Percentiles rank a stretch among this genome's conserved stretches.
phyloP scores from a whole-genome alignment of 2,329 filamentous ascomycete genomes.

The Herpotrichia juniperi region DNA sequence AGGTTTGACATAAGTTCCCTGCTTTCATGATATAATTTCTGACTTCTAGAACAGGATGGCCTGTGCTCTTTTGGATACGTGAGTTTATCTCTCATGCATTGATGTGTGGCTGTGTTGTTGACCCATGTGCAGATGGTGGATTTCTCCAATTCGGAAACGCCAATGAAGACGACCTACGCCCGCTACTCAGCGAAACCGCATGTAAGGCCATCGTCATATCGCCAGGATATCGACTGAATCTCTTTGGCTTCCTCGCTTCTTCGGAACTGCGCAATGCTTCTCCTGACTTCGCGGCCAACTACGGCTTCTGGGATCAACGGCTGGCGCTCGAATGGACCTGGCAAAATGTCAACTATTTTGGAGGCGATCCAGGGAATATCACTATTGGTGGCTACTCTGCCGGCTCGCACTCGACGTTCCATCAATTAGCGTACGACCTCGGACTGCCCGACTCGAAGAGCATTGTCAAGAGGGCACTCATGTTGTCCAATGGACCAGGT shows the following conservation, averaged over 20 bases:
- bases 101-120: neutral
- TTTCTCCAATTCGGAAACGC: constrained; percentile 63
- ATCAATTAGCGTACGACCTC: constrained; percentile 64
- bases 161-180: constrained; percentile 53
- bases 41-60: constrained; percentile 53
- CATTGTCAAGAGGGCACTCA: constrained; percentile 58
- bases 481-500: constrained; percentile 61
- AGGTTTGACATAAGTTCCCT: constrained; percentile 22
- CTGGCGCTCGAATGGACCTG: constrained; percentile 62
- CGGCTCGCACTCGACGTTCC: constrained; percentile 62
- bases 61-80: constrained; percentile 64
- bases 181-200: constrained; percentile 57
- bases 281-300: constrained; percentile 49
- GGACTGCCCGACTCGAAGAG: constrained; percentile 53
- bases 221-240: constrained; percentile 63
- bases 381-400: constrained; percentile 64
- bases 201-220: constrained; percentile 56
- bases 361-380: constrained; percentile 57
- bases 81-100: constrained; percentile 22
- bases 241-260: constrained; percentile 62
- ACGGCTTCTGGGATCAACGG: constrained; percentile 65
- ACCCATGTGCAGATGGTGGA: constrained; percentile 54
- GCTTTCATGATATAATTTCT: constrained; percentile 1
- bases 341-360: constrained; percentile 58
- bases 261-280: constrained; percentile 51